phyloP scores from a whole-genome alignment of 345 rosid species.

The Citrus australasica region DNA sequence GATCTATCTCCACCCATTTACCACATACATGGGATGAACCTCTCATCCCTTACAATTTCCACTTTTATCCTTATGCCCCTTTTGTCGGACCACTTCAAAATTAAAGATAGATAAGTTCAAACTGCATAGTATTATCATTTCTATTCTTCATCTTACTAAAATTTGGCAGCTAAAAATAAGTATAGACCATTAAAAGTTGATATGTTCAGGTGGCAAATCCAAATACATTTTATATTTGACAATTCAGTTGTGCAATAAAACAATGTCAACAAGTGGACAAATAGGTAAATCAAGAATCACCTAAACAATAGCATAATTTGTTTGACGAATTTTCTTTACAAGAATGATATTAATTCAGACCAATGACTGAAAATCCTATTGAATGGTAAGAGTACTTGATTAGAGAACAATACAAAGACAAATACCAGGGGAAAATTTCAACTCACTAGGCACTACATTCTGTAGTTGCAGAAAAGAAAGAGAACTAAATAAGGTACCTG shows the following conservation, averaged over 20 bases:
- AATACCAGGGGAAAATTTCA: background rate
- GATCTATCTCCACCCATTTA: background rate
- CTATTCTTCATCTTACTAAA: background rate
- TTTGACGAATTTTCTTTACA: background rate
- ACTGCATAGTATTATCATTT: background rate
- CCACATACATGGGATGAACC: background rate
- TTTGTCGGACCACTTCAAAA: background rate
- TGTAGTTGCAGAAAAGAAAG: background rate
- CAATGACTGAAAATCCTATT: background rate
- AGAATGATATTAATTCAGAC: background rate
- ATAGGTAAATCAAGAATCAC: background rate
- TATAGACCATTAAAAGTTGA: background rate
- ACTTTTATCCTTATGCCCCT: background rate
- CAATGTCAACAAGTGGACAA: background rate
- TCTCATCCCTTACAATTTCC: background rate
- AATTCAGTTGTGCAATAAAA: background rate
- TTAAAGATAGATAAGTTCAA: background rate
- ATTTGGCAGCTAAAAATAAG: background rate
- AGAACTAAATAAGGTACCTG: slow-evolving; percentile 42
- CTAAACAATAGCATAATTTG: background rate
- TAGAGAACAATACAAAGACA: slow-evolving; percentile 1
- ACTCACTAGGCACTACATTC: background rate
- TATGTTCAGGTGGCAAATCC: background rate
- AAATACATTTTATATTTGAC: background rate
- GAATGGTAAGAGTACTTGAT: background rate